These are phyloP conservation scores for Phytophthora macrochlamydospora DNA, from an alignment of 352 stramenopile genomes.

Conservation along the genomic window DNA sequence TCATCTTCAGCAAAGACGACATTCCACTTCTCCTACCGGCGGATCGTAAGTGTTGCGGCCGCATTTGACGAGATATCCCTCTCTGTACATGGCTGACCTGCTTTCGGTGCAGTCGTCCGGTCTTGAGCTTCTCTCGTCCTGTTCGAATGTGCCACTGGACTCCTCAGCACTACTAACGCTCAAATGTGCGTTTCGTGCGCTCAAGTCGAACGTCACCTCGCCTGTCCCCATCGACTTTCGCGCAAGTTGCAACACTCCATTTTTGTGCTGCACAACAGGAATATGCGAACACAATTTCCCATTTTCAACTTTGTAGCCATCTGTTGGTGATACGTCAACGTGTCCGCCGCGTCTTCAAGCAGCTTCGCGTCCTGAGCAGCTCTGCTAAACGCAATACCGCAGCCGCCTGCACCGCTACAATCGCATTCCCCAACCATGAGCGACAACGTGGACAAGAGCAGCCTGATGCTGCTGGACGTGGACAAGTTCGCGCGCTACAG, in stretches of 20 bases:
- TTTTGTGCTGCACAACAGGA: too few relatives aligned
- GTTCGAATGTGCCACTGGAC: slow-evolving; percentile 12
- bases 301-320: too few relatives aligned
- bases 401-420: background rate
- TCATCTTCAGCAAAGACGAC: background rate
- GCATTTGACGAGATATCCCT: slow-evolving; percentile 79
- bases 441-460: slow-evolving; percentile 17
- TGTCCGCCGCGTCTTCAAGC: too few relatives aligned
- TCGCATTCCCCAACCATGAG: slow-evolving; percentile 12
- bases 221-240: too few relatives aligned
- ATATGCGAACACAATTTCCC: too few relatives aligned
- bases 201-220: too few relatives aligned
- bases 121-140: slow-evolving; percentile 3
- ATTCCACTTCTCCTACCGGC: slow-evolving; percentile 34
- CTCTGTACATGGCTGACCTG: slow-evolving; percentile 65
- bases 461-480: slow-evolving; percentile 45
- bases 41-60: slow-evolving; percentile 50
- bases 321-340: too few relatives aligned
- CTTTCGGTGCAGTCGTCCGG: background rate
- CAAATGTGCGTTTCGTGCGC: background rate
- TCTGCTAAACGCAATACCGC: slow-evolving; percentile 14
- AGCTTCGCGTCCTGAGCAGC: too few relatives aligned
- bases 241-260: too few relatives aligned
- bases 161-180: background rate
- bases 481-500: slow-evolving; percentile 77